phyloP scores from a whole-genome alignment of 306 rosid genomes.

The Quercus rubra region DNA sequence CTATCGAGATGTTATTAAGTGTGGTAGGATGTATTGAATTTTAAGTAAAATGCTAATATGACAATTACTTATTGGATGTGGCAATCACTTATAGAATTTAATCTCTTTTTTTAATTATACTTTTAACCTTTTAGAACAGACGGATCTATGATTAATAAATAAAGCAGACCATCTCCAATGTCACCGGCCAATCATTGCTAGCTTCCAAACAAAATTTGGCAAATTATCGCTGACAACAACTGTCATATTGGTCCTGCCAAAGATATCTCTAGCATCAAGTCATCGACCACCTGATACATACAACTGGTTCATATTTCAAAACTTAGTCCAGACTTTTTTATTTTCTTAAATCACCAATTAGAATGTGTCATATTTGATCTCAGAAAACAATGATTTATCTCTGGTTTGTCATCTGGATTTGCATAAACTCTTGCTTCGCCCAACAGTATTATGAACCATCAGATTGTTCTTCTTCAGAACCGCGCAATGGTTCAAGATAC shows the following conservation, averaged over 20 bases:
- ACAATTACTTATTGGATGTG: too few species aligned
- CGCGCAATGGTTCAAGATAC: conserved; percentile 42
- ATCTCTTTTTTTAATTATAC: not conserved
- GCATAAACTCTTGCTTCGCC: conserved; percentile 34
- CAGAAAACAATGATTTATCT: conserved; percentile 28
- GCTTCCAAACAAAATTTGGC: not conserved
- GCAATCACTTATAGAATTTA: too few species aligned
- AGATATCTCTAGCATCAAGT: not conserved
- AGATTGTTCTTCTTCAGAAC: conserved; percentile 29
- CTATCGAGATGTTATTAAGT: too few species aligned
- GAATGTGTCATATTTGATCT: not conserved
- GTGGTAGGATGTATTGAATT: too few species aligned
- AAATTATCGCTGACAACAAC: not conserved
- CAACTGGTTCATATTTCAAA: not conserved
- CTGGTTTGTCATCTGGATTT: conserved; percentile 34
- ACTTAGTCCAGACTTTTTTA: not conserved
- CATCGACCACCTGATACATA: not conserved
- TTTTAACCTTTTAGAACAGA: conserved; percentile 16
- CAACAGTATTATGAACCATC: conserved; percentile 38
- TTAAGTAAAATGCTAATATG: too few species aligned
- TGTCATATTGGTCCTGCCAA: not conserved
- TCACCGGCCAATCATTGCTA: conserved; percentile 13
- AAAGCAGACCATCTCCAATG: conserved; percentile 16
- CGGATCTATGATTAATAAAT: not conserved
- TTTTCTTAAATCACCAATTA: not conserved